These are phyloP conservation scores for Gaeumannomyces tritici DNA, from an alignment of 2,329 filamentous ascomycete genomes.

Conservation along the genomic window DNA sequence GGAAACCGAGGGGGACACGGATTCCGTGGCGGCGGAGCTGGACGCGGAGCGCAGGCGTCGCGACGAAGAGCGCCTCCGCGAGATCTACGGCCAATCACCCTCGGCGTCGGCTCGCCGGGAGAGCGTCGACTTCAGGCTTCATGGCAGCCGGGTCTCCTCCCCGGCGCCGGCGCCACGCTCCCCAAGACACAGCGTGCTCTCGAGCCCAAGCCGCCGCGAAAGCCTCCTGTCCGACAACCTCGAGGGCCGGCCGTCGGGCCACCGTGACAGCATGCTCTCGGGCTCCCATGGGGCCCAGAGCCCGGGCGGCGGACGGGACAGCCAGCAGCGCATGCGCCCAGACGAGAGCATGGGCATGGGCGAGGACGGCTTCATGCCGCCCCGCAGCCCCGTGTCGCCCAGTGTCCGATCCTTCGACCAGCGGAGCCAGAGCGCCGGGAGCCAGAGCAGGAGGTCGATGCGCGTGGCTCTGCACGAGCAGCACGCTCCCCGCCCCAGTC, in stretches of 20 bases:
- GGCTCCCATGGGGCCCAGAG: neutral
- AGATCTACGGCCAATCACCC: constrained; percentile 39
- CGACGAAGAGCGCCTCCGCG: constrained; percentile 42
- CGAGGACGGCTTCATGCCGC: constrained; percentile 15
- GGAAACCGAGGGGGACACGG: too few relatives aligned
- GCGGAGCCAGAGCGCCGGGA: constrained; percentile 6
- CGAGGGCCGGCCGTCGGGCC: too few relatives aligned
- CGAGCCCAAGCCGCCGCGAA: neutral
- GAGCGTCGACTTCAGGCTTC: neutral
- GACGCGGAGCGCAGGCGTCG: constrained; percentile 20
- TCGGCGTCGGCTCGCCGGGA: neutral
- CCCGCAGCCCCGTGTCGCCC: constrained; percentile 15
- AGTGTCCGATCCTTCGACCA: constrained; percentile 19
- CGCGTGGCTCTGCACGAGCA: neutral
- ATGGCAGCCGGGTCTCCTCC: neutral
- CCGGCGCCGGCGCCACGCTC: neutral
- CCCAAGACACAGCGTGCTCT: neutral
- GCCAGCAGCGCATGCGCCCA: neutral
- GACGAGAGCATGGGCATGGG: neutral
- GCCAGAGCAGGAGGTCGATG: neutral
- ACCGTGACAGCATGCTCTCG: neutral
- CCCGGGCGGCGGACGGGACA: neutral
- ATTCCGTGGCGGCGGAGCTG: too few relatives aligned
- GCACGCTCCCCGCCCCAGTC: neutral
- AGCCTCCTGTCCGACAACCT: too few relatives aligned